Evolutionary conservation across 2,329 filamentous ascomycete species (phyloP).

Genomic region (Polytolypa hystricis): DNA sequence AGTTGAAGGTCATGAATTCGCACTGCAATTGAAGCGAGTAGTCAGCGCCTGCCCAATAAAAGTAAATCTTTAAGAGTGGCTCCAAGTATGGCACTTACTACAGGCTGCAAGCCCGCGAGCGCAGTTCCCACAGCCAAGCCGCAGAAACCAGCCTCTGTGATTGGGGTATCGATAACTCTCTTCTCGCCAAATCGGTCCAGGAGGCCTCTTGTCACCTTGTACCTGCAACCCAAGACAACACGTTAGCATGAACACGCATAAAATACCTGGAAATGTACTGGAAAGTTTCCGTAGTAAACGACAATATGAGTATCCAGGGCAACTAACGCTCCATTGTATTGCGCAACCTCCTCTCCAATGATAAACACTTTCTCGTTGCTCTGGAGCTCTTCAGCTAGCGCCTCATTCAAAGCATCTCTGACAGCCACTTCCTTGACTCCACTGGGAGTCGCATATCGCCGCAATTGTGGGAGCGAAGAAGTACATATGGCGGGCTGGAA

Average conservation of each 20-base stretch:
- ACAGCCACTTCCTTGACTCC: slow-evolving; percentile 90
- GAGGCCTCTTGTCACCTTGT: slow-evolving; percentile 98
- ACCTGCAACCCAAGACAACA: slow-evolving; percentile 39
- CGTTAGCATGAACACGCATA: not conserved
- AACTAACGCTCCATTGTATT: slow-evolving; percentile 87
- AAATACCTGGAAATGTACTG: not conserved
- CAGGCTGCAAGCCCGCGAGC: slow-evolving; percentile 82
- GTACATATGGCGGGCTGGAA: slow-evolving; percentile 41
- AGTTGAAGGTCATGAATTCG: slow-evolving; percentile 99
- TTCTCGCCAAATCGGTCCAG: slow-evolving; percentile 95
- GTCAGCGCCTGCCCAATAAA: not conserved
- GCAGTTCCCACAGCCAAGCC: slow-evolving; percentile 92
- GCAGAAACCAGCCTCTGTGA: slow-evolving; percentile 92
- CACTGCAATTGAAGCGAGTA: slow-evolving; percentile 43
- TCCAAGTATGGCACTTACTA: slow-evolving; percentile 52
- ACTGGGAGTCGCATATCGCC: slow-evolving; percentile 47
- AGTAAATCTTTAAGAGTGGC: not conserved
- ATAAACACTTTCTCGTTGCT: slow-evolving; percentile 89
- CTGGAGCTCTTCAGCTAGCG: slow-evolving; percentile 94
- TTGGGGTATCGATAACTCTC: slow-evolving; percentile 95
- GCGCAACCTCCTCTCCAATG: slow-evolving; percentile 93
- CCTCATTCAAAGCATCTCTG: slow-evolving; percentile 94
- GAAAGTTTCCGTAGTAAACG: not conserved
- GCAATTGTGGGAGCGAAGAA: slow-evolving; percentile 36
- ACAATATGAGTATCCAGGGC: not conserved